Evolutionary conservation across 2,329 filamentous ascomycete genomes (phyloP), one percentile per base, ranked within the genome.

Genomic region (Hirsutella minnesotensis): DNA sequence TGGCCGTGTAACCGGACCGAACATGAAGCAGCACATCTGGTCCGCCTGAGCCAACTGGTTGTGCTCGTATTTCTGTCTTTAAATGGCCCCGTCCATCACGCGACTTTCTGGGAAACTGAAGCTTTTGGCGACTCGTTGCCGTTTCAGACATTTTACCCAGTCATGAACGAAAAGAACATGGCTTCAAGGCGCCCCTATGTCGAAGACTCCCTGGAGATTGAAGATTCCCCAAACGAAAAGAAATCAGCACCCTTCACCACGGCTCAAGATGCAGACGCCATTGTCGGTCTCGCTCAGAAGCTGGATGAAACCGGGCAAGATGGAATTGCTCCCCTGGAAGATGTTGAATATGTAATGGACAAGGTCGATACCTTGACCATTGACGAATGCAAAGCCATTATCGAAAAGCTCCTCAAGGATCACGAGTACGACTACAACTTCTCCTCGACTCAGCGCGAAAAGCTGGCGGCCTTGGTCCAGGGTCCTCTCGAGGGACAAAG

Each of bases 341-440:
- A 55, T 40, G 48, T 53, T 21, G 47, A 51, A 38, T 49, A 49
- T 38, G 49, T 55, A 40, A 51, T 53, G 42, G 49, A 49, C 38
- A 52, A 53, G 43, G 50, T 55, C 30, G 44, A 51, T 4, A 41
- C 45, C 7, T 40, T 54, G 41, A 49, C 43, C 10, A 42, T 53
- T 24, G 44, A 48, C 9, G 50, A 53, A 41, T 47, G 47, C 24
- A 46, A 41, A n/a, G 41, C 43, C 15, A 54, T 54, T 18, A 41
- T 51, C 8, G 27, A 37, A 15, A n/a, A 48, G 3, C 37, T 53
- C 12, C 47, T 54, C 29, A 45, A 50, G 33, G 35, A 48, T 18
- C 52, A 54, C 35, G 48, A 53, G 38, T 53, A 51, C 41, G 52
- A 53, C 43, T 54, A 54, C 44, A 54, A 54, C 24, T 54, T 54